Conservation (phyloP, 345 rosid genomes). For the Erucastrum elatum region DNA sequence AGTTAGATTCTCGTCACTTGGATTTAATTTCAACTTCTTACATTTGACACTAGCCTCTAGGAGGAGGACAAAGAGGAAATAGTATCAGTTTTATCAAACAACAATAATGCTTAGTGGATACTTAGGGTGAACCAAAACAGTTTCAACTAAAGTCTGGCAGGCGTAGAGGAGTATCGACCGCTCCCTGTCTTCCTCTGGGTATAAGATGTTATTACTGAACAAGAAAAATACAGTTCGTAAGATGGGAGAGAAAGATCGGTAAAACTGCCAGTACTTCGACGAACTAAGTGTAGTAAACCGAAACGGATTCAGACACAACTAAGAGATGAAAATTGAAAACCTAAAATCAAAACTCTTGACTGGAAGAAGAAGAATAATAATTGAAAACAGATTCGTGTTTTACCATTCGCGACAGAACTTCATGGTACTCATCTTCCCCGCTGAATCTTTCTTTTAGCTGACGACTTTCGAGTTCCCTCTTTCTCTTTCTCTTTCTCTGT, state of each 20-base stretch:
- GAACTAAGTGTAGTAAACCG: background rate
- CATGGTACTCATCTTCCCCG: background rate
- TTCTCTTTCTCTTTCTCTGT: no score
- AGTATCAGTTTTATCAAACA: background rate
- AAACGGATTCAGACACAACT: background rate
- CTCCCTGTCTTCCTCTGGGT: slow-evolving; percentile 68
- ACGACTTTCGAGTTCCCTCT: no score
- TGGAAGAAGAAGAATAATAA: background rate
- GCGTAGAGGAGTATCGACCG: slow-evolving; percentile 66
- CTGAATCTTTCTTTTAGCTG: background rate
- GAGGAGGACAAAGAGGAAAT: background rate
- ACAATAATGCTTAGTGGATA: background rate
- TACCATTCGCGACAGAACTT: background rate
- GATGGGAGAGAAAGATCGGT: background rate
- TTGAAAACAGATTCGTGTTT: background rate
- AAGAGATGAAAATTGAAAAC: background rate
- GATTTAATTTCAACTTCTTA: background rate
- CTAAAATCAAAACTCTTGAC: background rate
- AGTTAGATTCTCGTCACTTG: background rate
- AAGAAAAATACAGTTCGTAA: background rate
- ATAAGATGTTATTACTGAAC: slow-evolving; percentile 73
- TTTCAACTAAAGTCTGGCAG: slow-evolving; percentile 39
- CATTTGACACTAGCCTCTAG: background rate
- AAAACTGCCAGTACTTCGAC: background rate
- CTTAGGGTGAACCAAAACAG: background rate